phyloP scores from a whole-genome alignment of 1,284 basidiomycete species.

The Trichosporon sp. region DNA sequence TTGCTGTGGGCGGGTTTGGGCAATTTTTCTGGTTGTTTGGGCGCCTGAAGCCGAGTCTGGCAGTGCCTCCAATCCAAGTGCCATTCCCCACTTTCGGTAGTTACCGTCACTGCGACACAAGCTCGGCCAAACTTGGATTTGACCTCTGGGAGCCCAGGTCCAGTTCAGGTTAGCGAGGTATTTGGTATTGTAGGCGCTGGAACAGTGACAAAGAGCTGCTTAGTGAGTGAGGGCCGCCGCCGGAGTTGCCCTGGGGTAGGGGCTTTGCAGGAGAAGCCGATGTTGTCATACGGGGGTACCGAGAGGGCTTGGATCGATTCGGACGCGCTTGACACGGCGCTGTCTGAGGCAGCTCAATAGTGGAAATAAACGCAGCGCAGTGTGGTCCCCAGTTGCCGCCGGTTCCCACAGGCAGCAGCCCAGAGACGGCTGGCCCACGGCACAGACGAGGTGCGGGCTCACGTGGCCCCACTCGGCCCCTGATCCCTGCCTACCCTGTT shows the following conservation, averaged over 20 bases:
- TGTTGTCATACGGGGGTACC: neutral
- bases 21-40: neutral
- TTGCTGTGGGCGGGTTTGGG: neutral
- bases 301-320: neutral
- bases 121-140: conserved; percentile 2
- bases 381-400: conserved; percentile 1
- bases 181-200: neutral
- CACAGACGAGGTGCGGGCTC: neutral
- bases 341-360: too few species aligned
- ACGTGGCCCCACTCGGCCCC: conserved; percentile 9
- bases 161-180: neutral
- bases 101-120: neutral
- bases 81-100: conserved; percentile 5
- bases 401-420: neutral
- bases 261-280: neutral
- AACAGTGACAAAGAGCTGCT: neutral
- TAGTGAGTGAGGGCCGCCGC: neutral
- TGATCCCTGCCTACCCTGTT: neutral
- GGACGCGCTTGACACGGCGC: neutral
- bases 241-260: neutral
- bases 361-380: neutral
- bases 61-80: conserved; percentile 10
- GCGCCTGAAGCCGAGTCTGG: too few species aligned
- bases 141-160: neutral
- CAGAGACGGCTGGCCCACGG: neutral